phyloP scores from a whole-genome alignment of 225 moss, liverwort and hornwort genomes.

The Bryoerythrophyllum caledonicum region DNA sequence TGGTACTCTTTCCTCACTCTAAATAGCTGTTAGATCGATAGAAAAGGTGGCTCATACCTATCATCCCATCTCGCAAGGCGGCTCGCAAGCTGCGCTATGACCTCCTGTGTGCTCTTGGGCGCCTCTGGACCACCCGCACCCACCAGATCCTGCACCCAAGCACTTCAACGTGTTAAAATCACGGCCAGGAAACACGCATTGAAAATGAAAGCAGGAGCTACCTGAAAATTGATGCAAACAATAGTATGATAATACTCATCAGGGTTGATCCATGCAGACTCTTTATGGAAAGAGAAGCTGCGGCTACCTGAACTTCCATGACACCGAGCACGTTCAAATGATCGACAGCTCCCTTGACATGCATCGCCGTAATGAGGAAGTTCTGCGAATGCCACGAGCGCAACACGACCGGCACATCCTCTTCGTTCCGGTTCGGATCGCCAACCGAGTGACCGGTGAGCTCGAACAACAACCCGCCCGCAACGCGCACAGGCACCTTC shows the following conservation, averaged over 20 bases:
- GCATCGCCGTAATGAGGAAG: constrained; percentile 66
- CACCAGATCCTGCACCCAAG: constrained; percentile 58
- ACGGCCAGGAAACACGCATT: neutral
- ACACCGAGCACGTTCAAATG: constrained; percentile 37
- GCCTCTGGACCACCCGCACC: constrained; percentile 62
- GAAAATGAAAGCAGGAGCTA: neutral
- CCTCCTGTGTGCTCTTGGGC: constrained; percentile 61
- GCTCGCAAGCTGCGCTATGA: constrained; percentile 66
- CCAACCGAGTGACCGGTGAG: constrained; percentile 73
- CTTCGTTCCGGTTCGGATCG: constrained; percentile 57
- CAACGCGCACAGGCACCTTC: constrained; percentile 76
- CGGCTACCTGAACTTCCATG: constrained; percentile 33
- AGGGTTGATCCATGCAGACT: too few species aligned
- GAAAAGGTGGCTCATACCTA: constrained; percentile 38
- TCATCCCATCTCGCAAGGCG: constrained; percentile 84
- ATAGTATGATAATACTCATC: too few species aligned
- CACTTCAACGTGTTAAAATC: neutral
- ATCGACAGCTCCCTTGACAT: constrained; percentile 56
- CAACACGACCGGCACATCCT: constrained; percentile 72
- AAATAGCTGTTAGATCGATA: too few species aligned
- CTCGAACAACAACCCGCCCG: constrained; percentile 75
- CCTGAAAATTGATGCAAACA: too few species aligned
- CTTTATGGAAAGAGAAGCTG: neutral
- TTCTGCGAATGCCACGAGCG: constrained; percentile 71
- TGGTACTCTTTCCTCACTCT: too few species aligned